phyloP scores from a whole-genome alignment of 2,329 filamentous ascomycete species.

The Penicillium frequentans region DNA sequence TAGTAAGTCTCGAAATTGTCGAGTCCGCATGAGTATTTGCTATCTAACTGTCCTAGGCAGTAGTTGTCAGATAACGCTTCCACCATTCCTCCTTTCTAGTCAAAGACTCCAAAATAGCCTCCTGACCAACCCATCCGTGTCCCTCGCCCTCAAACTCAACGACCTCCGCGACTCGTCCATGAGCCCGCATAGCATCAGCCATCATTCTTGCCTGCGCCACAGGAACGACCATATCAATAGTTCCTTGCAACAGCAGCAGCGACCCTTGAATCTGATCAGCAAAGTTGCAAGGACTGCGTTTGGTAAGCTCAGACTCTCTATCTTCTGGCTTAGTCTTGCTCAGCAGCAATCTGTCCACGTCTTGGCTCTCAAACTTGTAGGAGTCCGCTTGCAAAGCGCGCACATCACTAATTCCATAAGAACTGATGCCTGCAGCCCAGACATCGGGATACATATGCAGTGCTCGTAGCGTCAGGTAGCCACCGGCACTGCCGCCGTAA shows the following conservation, averaged over 20 bases:
- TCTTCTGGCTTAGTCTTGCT: constrained; percentile 38
- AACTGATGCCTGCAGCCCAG: constrained; percentile 53
- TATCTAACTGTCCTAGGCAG: not conserved
- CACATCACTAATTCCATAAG: constrained; percentile 56
- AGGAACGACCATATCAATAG: constrained; percentile 58
- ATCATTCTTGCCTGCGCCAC: constrained; percentile 58
- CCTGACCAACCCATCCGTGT: constrained; percentile 43
- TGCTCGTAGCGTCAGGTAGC: constrained; percentile 55
- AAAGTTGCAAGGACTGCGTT: constrained; percentile 52
- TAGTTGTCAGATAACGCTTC: constrained; percentile 15
- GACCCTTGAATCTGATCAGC: constrained; percentile 52
- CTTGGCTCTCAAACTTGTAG: constrained; percentile 59
- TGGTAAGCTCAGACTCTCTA: constrained; percentile 43
- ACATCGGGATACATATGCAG: constrained; percentile 48
- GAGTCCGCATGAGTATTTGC: too few relatives aligned
- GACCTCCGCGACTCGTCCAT: constrained; percentile 48
- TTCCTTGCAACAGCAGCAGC: constrained; percentile 58
- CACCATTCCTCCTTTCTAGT: constrained; percentile 17
- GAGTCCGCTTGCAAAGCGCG: constrained; percentile 48
- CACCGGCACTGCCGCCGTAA: constrained; percentile 54
- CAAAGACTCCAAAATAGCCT: constrained; percentile 21
- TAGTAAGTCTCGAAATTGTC: not conserved
- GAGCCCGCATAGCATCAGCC: constrained; percentile 44
- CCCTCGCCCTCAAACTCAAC: constrained; percentile 53
- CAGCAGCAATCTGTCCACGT: constrained; percentile 50